Evolutionary conservation across 1,284 basidiomycete genomes (phyloP).

Genomic region (Cutaneotrichosporon sp.): DNA sequence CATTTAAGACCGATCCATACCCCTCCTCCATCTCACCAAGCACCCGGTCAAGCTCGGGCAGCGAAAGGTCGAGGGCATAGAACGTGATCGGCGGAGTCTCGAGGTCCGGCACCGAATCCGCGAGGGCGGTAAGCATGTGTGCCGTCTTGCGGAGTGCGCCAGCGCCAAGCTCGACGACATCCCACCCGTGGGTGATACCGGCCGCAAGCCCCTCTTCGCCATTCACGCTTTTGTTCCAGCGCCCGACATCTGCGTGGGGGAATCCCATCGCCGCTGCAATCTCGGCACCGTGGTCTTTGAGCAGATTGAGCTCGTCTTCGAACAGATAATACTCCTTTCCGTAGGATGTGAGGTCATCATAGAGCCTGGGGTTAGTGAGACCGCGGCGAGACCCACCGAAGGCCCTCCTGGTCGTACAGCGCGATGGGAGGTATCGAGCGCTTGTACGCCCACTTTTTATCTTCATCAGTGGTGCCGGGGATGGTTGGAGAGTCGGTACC

Average conservation of each 20-base stretch:
- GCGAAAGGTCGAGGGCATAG: constrained; percentile 90
- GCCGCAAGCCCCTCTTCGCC: constrained; percentile 55
- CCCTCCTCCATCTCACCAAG: constrained; percentile 66
- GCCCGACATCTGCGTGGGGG: constrained; percentile 62
- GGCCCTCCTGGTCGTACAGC: constrained; percentile 80
- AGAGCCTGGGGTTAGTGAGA: constrained; percentile 33
- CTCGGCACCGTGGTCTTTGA: constrained; percentile 55
- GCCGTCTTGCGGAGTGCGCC: constrained; percentile 89
- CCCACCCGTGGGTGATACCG: constrained; percentile 54
- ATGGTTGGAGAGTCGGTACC: constrained; percentile 33
- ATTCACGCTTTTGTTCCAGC: constrained; percentile 65
- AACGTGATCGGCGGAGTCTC: constrained; percentile 69
- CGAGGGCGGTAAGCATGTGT: constrained; percentile 74
- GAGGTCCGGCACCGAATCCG: constrained; percentile 54
- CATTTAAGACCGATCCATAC: constrained; percentile 65
- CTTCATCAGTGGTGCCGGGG: constrained; percentile 42
- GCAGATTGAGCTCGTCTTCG: constrained; percentile 57
- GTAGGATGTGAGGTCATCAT: constrained; percentile 69
- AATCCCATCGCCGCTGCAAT: constrained; percentile 59
- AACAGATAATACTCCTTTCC: constrained; percentile 88
- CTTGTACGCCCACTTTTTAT: constrained; percentile 51
- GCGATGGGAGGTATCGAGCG: constrained; percentile 79
- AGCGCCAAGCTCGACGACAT: constrained; percentile 80
- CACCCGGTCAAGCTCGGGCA: constrained; percentile 78
- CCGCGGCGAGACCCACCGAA: constrained; percentile 53